Percentiles rank a stretch among this genome's conserved stretches.
These are phyloP conservation scores for Lactifluus piperatus DNA, from an alignment of 768 basidiomycete genomes.

Conservation along the genomic window DNA sequence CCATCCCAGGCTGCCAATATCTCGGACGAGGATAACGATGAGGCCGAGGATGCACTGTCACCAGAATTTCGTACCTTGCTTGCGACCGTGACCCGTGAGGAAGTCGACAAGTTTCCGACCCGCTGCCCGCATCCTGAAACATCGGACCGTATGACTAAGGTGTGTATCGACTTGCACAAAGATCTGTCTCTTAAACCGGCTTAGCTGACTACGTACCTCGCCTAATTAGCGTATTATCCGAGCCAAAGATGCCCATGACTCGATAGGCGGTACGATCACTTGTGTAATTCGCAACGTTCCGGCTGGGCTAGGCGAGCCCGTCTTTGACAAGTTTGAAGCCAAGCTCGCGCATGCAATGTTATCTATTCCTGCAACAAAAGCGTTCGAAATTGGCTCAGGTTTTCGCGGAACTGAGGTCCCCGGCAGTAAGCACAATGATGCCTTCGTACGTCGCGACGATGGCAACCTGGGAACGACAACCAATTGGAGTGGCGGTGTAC, in stretches of 20 bases:
- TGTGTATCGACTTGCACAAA: conserved; percentile 25
- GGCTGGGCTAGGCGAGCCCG: conserved; percentile 89
- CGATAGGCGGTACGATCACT: conserved; percentile 96
- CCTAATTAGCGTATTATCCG: conserved; percentile 73
- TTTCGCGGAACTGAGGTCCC: conserved; percentile 92
- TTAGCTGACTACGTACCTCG: background rate
- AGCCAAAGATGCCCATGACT: conserved; percentile 85
- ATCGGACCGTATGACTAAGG: conserved; percentile 85
- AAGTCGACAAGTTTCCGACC: conserved; percentile 81
- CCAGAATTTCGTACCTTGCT: conserved; percentile 79
- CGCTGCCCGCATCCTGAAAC: conserved; percentile 89
- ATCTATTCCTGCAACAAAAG: conserved; percentile 97
- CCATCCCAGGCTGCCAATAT: conserved; percentile 33
- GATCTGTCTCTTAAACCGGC: background rate
- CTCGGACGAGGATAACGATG: conserved; percentile 50
- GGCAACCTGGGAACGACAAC: conserved; percentile 76
- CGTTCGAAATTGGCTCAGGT: conserved; percentile 95
- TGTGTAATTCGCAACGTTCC: conserved; percentile 92
- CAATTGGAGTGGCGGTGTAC: conserved; percentile 96
- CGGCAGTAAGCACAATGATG: conserved; percentile 90
- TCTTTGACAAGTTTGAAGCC: conserved; percentile 98
- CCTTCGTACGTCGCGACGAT: conserved; percentile 55
- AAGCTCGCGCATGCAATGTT: conserved; percentile 96
- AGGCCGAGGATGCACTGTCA: conserved; percentile 64
- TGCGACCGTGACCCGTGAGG: conserved; percentile 67